Evolutionary conservation across 2,329 filamentous ascomycete species (phyloP).

Genomic region (Aspergillus amoenus): DNA sequence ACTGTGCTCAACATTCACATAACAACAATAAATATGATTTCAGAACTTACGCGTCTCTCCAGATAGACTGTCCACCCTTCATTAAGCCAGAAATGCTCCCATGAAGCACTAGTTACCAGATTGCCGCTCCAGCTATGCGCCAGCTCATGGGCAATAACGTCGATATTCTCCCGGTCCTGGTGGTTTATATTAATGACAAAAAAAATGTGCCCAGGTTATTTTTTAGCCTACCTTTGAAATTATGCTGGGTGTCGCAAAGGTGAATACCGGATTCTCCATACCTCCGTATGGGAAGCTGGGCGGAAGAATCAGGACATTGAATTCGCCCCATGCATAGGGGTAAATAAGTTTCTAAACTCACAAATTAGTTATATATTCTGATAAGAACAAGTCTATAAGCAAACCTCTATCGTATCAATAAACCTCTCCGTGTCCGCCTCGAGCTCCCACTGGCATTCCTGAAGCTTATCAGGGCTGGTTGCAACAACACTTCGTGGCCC

Average conservation of each 20-base stretch:
- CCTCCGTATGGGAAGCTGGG: slow-evolving; percentile 88
- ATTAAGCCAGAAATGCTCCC: slow-evolving; percentile 61
- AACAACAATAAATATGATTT: neutral
- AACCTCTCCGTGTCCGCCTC: slow-evolving; percentile 90
- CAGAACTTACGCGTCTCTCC: slow-evolving; percentile 64
- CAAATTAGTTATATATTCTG: slow-evolving; percentile 14
- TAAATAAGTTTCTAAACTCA: slow-evolving; percentile 62
- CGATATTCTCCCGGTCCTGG: slow-evolving; percentile 78
- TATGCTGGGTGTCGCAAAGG: slow-evolving; percentile 91
- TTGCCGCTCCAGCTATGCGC: slow-evolving; percentile 85
- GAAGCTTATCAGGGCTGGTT: slow-evolving; percentile 82
- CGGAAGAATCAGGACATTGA: slow-evolving; percentile 88
- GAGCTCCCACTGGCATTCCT: slow-evolving; percentile 85
- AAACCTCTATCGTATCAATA: slow-evolving; percentile 76
- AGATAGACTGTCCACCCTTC: slow-evolving; percentile 94
- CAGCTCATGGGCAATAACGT: slow-evolving; percentile 89
- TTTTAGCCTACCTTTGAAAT: slow-evolving; percentile 66
- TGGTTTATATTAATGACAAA: neutral
- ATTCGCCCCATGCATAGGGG: slow-evolving; percentile 90
- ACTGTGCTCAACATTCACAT: slow-evolving; percentile 2
- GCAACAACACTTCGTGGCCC: slow-evolving; percentile 82
- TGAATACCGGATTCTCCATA: slow-evolving; percentile 86
- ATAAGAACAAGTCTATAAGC: slow-evolving; percentile 23
- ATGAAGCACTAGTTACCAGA: slow-evolving; percentile 54
- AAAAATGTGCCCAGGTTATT: neutral